phyloP scores from a whole-genome alignment of 768 basidiomycete species.

The Jaapia argillacea region DNA sequence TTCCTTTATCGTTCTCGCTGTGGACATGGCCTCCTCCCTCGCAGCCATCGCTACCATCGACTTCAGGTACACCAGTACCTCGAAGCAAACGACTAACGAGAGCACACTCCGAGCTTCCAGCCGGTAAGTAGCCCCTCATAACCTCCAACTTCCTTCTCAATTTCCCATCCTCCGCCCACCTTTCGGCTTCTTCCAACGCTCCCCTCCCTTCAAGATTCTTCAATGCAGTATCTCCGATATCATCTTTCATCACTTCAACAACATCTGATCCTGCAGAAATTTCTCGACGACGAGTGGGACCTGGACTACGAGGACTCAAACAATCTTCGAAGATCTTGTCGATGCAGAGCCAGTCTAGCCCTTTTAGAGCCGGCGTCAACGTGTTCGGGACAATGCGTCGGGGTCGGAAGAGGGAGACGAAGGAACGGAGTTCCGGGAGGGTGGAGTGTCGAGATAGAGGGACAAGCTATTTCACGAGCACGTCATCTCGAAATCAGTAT shows the following conservation, averaged over 20 bases:
- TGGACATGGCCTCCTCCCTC: not conserved
- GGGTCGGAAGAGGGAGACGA: slow-evolving; percentile 80
- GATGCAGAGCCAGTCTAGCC: slow-evolving; percentile 67
- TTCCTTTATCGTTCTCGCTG: not conserved
- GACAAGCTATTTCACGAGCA: slow-evolving; percentile 43
- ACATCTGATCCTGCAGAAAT: slow-evolving; percentile 4
- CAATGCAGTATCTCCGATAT: slow-evolving; percentile 39
- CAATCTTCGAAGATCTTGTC: slow-evolving; percentile 55
- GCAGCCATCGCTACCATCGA: not conserved
- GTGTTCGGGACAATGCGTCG: slow-evolving; percentile 74
- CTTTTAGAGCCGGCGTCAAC: slow-evolving; percentile 36
- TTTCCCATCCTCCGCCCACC: slow-evolving; percentile 46
- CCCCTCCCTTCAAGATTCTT: slow-evolving; percentile 57
- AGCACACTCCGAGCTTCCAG: too few relatives aligned
- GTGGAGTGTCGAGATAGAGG: slow-evolving; percentile 84
- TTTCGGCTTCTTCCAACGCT: slow-evolving; percentile 31
- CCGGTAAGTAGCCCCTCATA: slow-evolving; percentile 14
- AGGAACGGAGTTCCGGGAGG: slow-evolving; percentile 72
- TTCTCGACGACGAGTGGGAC: slow-evolving; percentile 5
- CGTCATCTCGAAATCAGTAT: not conserved
- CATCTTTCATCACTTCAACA: slow-evolving; percentile 8
- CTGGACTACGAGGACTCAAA: slow-evolving; percentile 25
- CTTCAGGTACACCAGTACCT: too few relatives aligned
- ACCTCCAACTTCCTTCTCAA: slow-evolving; percentile 31
- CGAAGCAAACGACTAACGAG: too few relatives aligned